Conservation (phyloP, 2,329 filamentous ascomycete genomes). For the Penicillium sp. region DNA sequence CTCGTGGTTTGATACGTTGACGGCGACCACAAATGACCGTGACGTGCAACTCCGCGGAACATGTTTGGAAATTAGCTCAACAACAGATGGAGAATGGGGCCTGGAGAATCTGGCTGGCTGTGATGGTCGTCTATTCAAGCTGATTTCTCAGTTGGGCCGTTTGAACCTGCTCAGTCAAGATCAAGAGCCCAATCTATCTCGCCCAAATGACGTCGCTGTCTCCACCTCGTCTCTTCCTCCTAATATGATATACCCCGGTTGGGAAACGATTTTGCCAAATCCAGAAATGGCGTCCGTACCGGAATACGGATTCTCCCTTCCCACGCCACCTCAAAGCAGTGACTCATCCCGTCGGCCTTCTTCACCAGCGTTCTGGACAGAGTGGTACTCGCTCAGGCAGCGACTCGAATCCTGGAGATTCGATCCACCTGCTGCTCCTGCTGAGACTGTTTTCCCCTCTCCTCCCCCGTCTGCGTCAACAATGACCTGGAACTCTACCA, state of each 20-base stretch:
- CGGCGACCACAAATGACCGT: conserved; percentile 85
- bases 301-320: conserved; percentile 32
- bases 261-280: conserved; percentile 17
- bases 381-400: conserved; percentile 78
- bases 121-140: conserved; percentile 81
- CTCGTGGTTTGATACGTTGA: conserved; percentile 91
- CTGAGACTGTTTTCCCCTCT: conserved; percentile 19
- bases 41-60: conserved; percentile 73
- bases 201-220: conserved; percentile 24
- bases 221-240: conserved; percentile 36
- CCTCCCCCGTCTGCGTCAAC: conserved; percentile 20
- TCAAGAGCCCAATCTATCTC: conserved; percentile 39
- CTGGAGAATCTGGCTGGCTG: conserved; percentile 85
- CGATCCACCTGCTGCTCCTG: conserved; percentile 41
- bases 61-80: conserved; percentile 62
- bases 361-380: conserved; percentile 66
- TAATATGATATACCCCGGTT: conserved; percentile 32
- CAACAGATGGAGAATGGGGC: conserved; percentile 67
- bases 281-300: conserved; percentile 41
- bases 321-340: conserved; percentile 27
- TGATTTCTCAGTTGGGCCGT: conserved; percentile 77
- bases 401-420: conserved; percentile 81
- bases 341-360: conserved; percentile 22
- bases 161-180: conserved; percentile 80
- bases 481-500: conserved; percentile 17